Percentiles rank a stretch among this genome's conserved stretches.
Evolutionary conservation across 2,329 filamentous ascomycete species (phyloP).

Genomic region (Amphichorda felina): DNA sequence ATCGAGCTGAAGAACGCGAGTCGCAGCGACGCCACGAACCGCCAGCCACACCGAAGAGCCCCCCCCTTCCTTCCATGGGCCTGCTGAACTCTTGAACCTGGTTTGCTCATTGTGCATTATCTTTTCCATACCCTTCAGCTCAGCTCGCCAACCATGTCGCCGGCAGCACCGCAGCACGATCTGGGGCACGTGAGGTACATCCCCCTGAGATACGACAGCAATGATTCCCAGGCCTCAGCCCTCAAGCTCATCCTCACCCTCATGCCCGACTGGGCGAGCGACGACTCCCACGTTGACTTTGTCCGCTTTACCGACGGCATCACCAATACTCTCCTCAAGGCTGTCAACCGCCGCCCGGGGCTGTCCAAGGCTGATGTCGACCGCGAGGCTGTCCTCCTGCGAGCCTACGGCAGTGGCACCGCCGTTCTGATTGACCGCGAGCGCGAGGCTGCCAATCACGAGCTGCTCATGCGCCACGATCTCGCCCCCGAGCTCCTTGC

Average conservation of each 20-base stretch:
- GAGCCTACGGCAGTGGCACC: constrained; percentile 90
- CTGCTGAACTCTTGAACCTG: too few species aligned
- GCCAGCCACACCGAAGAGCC: too few species aligned
- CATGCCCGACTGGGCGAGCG: constrained; percentile 69
- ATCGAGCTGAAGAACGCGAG: too few species aligned
- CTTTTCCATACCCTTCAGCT: too few species aligned
- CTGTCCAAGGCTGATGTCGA: constrained; percentile 65
- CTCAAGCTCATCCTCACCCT: constrained; percentile 67
- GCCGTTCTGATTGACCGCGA: constrained; percentile 93
- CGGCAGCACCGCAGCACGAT: constrained; percentile 17
- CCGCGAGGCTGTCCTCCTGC: constrained; percentile 72
- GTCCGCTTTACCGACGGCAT: constrained; percentile 94
- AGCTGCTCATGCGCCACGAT: constrained; percentile 69
- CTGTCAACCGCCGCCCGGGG: constrained; percentile 55
- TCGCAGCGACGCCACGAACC: too few species aligned
- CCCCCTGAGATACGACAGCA: constrained; percentile 64
- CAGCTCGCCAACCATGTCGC: constrained; percentile 16
- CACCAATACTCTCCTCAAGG: constrained; percentile 84
- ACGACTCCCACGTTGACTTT: constrained; percentile 68
- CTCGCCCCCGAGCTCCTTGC: constrained; percentile 82
- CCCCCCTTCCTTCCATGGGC: too few species aligned
- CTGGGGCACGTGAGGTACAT: constrained; percentile 48
- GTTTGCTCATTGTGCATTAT: too few species aligned
- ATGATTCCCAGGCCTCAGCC: constrained; percentile 68
- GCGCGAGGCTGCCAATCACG: constrained; percentile 69